Evolutionary conservation across 2,329 filamentous ascomycete species (phyloP).

Genomic region (Sarocladiaceae sp.): DNA sequence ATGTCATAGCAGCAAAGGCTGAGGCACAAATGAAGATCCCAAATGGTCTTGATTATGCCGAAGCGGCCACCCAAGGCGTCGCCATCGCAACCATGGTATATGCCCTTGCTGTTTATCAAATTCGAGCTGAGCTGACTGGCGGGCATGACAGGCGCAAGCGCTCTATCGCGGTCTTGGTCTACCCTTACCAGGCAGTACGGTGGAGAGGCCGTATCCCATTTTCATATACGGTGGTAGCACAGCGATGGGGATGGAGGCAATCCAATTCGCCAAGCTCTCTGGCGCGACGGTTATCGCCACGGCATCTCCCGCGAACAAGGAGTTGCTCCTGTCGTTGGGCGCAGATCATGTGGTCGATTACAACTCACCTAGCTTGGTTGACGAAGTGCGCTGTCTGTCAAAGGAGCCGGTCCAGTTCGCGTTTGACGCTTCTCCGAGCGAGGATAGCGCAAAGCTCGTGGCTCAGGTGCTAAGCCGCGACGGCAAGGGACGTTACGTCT

Average conservation of each 20-base stretch:
- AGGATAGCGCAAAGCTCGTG: constrained; percentile 18
- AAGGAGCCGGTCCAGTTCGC: constrained; percentile 22
- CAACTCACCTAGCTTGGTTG: constrained; percentile 17
- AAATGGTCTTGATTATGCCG: constrained; percentile 35
- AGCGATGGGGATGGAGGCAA: constrained; percentile 47
- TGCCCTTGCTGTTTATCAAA: neutral
- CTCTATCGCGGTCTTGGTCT: constrained; percentile 40
- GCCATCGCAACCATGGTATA: constrained; percentile 32
- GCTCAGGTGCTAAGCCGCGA: constrained; percentile 19
- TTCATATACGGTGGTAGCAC: constrained; percentile 45
- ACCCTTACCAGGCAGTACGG: constrained; percentile 35
- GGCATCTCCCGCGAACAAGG: constrained; percentile 30
- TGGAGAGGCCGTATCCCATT: constrained; percentile 28
- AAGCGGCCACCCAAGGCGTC: constrained; percentile 37
- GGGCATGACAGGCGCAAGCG: constrained; percentile 27
- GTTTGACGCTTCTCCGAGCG: constrained; percentile 1
- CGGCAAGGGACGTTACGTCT: constrained; percentile 26
- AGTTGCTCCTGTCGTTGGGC: constrained; percentile 31
- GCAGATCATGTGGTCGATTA: constrained; percentile 43
- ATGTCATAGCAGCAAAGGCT: constrained; percentile 31
- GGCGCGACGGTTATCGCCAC: constrained; percentile 33
- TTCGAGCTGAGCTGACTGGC: neutral
- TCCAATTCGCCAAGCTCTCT: constrained; percentile 37
- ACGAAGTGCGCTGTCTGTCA: constrained; percentile 17
- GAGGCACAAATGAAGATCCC: constrained; percentile 38